phyloP scores from a whole-genome alignment of 2,329 filamentous ascomycete genomes.

The Epichloe festucae region DNA sequence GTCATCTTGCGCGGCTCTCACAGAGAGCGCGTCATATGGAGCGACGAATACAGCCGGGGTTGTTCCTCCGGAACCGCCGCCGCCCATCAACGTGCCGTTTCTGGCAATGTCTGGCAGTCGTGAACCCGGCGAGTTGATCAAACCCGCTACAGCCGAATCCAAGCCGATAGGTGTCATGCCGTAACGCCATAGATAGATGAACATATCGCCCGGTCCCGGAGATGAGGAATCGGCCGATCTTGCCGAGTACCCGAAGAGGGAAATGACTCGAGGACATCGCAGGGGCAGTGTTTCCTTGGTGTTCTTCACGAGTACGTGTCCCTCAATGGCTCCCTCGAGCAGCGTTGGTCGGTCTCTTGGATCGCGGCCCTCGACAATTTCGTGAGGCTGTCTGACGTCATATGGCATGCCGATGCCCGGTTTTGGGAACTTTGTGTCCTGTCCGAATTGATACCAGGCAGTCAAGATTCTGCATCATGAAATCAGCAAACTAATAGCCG shows the following conservation, averaged over 20 bases:
- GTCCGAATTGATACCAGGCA: conserved; percentile 42
- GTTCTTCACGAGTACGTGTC: conserved; percentile 54
- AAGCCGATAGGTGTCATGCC: conserved; percentile 12
- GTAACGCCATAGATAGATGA: conserved; percentile 21
- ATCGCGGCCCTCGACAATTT: conserved; percentile 41
- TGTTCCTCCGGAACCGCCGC: conserved; percentile 35
- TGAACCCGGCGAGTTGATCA: background rate
- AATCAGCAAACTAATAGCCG: background rate
- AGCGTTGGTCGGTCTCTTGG: conserved; percentile 24
- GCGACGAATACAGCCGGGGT: conserved; percentile 34
- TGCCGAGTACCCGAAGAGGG: conserved; percentile 50
- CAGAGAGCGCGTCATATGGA: conserved; percentile 41
- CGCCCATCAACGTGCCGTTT: conserved; percentile 30
- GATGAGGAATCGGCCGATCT: conserved; percentile 30
- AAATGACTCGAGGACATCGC: conserved; percentile 34
- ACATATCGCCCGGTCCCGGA: conserved; percentile 20
- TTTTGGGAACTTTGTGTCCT: conserved; percentile 32
- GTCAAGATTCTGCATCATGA: conserved; percentile 28
- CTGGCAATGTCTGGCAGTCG: conserved; percentile 15
- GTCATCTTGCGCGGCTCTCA: conserved; percentile 39
- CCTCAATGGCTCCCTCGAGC: conserved; percentile 45
- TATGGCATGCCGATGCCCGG: conserved; percentile 39
- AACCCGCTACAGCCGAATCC: conserved; percentile 12
- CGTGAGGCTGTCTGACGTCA: conserved; percentile 35
- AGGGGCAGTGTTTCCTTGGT: conserved; percentile 40